Conservation (phyloP, 164 flowering plant genomes). For the Macadamia integrifolia region DNA sequence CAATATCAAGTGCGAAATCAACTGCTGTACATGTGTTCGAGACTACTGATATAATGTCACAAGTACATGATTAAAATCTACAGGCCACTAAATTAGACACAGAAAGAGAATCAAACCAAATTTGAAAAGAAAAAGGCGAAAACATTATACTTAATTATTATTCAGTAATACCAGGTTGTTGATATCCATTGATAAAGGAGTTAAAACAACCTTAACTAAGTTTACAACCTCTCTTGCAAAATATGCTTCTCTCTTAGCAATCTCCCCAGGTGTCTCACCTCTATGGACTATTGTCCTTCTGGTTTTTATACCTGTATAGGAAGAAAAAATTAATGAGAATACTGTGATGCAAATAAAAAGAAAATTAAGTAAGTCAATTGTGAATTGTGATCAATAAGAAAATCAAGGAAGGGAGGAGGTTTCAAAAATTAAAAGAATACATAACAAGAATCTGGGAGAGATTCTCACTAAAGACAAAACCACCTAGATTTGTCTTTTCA, state of each 20-base stretch:
- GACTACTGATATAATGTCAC: conserved; percentile 32
- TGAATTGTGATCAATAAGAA: background rate
- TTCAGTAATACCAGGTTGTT: background rate
- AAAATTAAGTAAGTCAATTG: background rate
- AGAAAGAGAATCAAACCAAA: too few species aligned
- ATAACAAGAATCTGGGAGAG: background rate
- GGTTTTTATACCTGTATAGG: conserved; percentile 60
- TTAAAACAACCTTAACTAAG: conserved; percentile 72
- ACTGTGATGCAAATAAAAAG: background rate
- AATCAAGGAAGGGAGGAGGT: background rate
- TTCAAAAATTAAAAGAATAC: background rate
- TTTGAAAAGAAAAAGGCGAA: background rate
- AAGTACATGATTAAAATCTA: too few species aligned
- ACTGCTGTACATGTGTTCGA: conserved; percentile 61
- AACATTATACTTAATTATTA: background rate
- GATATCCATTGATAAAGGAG: background rate
- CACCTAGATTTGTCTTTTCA: too few species aligned
- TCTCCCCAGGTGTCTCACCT: conserved; percentile 86
- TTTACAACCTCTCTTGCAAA: conserved; percentile 87
- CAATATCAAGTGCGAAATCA: conserved; percentile 77
- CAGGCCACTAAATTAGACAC: too few species aligned
- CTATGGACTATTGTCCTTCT: conserved; percentile 73
- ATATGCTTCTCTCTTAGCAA: conserved; percentile 54
- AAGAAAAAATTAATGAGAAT: conserved; percentile 2
- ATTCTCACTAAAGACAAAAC: background rate